These are phyloP conservation scores for Yarrowia osloensis DNA, from an alignment of 805 yeast species.

Conservation along the genomic window DNA sequence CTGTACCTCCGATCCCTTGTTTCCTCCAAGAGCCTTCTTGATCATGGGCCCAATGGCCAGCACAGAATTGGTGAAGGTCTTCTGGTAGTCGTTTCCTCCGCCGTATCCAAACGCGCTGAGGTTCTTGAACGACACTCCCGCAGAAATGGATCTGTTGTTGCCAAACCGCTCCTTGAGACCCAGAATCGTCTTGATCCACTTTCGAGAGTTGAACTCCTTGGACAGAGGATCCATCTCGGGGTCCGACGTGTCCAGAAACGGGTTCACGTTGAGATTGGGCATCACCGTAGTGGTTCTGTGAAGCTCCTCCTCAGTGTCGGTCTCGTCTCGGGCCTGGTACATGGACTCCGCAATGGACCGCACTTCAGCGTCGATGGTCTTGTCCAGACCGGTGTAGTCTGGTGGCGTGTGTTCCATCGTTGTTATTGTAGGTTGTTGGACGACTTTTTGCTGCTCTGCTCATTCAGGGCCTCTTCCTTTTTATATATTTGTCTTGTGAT, in stretches of 20 bases:
- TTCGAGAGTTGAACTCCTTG: conserved; percentile 56
- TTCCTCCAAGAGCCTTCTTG: conserved; percentile 36
- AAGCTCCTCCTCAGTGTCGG: background rate
- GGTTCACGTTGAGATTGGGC: conserved; percentile 33
- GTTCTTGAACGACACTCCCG: conserved; percentile 61
- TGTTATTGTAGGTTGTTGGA: background rate
- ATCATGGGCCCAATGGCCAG: conserved; percentile 46
- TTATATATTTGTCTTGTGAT: background rate
- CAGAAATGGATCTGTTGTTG: conserved; percentile 43
- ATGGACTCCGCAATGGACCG: conserved; percentile 10
- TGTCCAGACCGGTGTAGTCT: conserved; percentile 5
- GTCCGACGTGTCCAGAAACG: conserved; percentile 42
- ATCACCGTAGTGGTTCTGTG: background rate
- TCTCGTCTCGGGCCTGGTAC: background rate
- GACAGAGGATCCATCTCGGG: conserved; percentile 60
- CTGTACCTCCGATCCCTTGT: conserved; percentile 43
- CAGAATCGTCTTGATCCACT: conserved; percentile 65
- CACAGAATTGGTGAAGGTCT: conserved; percentile 53
- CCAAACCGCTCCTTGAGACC: conserved; percentile 44
- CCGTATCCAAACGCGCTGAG: conserved; percentile 63
- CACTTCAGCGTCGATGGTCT: conserved; percentile 5
- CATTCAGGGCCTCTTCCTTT: background rate
- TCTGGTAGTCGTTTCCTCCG: conserved; percentile 64
- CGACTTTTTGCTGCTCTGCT: background rate
- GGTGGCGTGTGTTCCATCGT: background rate